Evolutionary conservation across 2,329 filamentous ascomycete species (phyloP).

Genomic region (Neoascochyta sp.): DNA sequence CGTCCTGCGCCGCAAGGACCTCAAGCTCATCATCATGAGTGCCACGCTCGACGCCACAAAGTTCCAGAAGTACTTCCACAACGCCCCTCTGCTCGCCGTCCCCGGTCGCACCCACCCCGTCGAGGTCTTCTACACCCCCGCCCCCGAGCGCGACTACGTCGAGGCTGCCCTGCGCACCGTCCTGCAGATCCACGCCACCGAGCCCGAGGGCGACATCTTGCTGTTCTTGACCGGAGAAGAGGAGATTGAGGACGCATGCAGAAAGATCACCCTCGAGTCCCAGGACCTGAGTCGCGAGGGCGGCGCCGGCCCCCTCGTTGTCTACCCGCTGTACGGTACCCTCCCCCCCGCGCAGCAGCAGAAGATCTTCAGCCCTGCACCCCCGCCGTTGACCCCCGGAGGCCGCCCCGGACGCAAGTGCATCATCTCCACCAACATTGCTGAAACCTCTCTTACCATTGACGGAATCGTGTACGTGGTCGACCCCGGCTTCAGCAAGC

Average conservation of each 20-base stretch:
- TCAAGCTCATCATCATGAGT: slow-evolving; percentile 95
- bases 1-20: slow-evolving; percentile 74
- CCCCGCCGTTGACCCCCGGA: slow-evolving; percentile 65
- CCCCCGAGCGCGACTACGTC: slow-evolving; percentile 93
- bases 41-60: slow-evolving; percentile 96
- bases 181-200: slow-evolving; percentile 90
- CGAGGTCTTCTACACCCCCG: slow-evolving; percentile 97
- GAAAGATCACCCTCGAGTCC: slow-evolving; percentile 84
- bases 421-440: slow-evolving; percentile 95
- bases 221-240: slow-evolving; percentile 97
- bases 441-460: slow-evolving; percentile 94
- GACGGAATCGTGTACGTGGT: slow-evolving; percentile 99
- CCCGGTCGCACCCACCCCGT: slow-evolving; percentile 94
- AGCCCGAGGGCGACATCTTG: slow-evolving; percentile 87
- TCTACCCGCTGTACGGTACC: slow-evolving; percentile 92
- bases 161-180: slow-evolving; percentile 94
- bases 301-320: slow-evolving; percentile 80
- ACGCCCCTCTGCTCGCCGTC: slow-evolving; percentile 88
- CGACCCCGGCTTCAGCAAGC: slow-evolving; percentile 98
- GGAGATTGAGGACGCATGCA: slow-evolving; percentile 93
- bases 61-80: slow-evolving; percentile 95
- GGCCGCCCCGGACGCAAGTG: slow-evolving; percentile 88
- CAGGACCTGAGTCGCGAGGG: slow-evolving; percentile 91
- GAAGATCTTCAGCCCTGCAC: slow-evolving; percentile 88
- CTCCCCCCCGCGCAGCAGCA: slow-evolving; percentile 91